Evolutionary conservation across 1,284 basidiomycete genomes (phyloP).

Genomic region (Ganoderma lingzhi): DNA sequence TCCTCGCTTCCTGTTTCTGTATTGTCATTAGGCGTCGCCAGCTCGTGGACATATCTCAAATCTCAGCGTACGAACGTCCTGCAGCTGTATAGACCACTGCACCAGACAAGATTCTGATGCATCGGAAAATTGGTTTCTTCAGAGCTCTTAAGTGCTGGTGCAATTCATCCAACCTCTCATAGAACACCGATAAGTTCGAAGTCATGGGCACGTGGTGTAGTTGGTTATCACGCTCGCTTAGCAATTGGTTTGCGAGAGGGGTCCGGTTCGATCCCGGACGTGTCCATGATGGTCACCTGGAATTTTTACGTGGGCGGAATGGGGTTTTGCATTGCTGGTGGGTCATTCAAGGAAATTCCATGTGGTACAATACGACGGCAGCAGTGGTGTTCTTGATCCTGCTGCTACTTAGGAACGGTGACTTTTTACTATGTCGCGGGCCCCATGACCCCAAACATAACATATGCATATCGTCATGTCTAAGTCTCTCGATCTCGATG

Average conservation of each 20-base stretch:
- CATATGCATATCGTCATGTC: too few species aligned
- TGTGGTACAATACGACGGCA: too few species aligned
- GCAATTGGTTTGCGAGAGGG: slow-evolving; percentile 31
- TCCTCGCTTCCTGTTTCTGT: neutral
- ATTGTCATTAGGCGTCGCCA: neutral
- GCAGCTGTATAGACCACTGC: too few species aligned
- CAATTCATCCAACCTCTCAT: neutral
- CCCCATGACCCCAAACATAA: neutral
- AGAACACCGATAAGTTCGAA: neutral
- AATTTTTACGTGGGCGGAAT: neutral
- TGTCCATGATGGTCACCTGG: slow-evolving; percentile 22
- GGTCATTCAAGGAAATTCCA: too few species aligned
- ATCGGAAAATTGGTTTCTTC: too few species aligned
- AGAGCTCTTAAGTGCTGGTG: too few species aligned
- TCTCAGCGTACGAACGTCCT: neutral
- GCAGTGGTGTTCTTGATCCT: too few species aligned
- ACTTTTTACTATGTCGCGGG: neutral
- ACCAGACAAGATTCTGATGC: too few species aligned
- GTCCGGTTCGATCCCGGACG: slow-evolving; percentile 34
- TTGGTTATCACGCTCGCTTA: slow-evolving; percentile 37
- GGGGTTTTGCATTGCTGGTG: neutral
- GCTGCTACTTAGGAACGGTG: too few species aligned
- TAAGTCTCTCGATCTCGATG: neutral
- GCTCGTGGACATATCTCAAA: neutral
- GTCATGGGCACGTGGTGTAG: slow-evolving; percentile 31